Base-by-base conservation (phyloP, 202 grass and related monocot species). In the Hordeum pubiflorum region DNA sequence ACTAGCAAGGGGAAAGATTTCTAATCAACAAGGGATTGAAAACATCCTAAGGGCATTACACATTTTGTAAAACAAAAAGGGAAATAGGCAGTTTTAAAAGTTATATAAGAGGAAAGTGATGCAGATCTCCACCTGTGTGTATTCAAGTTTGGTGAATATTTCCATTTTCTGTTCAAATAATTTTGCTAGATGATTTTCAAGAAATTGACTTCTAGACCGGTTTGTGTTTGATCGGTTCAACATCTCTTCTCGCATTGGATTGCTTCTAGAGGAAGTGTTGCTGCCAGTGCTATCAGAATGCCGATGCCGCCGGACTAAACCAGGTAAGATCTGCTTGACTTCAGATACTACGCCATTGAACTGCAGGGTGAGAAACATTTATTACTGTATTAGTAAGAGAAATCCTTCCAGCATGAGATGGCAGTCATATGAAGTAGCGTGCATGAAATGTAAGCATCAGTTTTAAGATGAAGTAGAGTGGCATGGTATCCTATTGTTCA, bases 161-260 rank as follows among this genome's bases (percentile, higher is more conserved):
- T 99, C 96, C 92, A 99, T 95, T 91, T 99, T 99, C 79, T 99
- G 92, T 89, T 99, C 96, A 4, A 99, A 99, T 62, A 99, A 87
- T 76, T 93, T 99, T 34, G 96, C 96, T 56, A 99, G 90, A 86
- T 99, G 96, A 62, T 83, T 96, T 99, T 99, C 96, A 17, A 99
- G 80, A 96, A 99, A 99, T 70, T 99, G 96, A 72, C 90, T 99
- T 90, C 90, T 96, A 23, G 81, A 68, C 67, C 83, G 92, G 17
- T 93, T 81, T 69, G 96, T 89, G 77, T 93, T 99, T 75, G 96
- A 82, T 56, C 89, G 85, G 75, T 77, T 85, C 83, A 91, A 78
- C 78, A 85, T 93, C 68, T 99, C 92, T 80, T 97, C 94, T 69
- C 92, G 84, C 73, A 82, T 88, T n/a, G 89, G 90, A 86, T 93